Evolutionary conservation across 2,329 filamentous ascomycete species (phyloP), one percentile per base, ranked within the genome.

Genomic region (Microdochium bolleyi): DNA sequence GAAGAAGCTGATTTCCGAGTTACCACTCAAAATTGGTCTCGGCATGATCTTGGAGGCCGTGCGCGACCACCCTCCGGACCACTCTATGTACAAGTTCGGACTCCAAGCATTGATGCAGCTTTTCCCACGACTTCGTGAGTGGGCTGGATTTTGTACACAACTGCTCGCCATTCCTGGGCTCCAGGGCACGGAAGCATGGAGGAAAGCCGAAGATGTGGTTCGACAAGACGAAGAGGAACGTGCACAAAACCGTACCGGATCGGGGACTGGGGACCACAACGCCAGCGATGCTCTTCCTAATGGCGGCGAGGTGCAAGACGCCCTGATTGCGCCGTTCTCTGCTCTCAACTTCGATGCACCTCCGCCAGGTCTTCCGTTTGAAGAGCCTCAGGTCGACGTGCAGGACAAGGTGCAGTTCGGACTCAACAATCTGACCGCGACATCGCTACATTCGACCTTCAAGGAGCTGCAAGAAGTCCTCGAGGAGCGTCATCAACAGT

Each of bases 41-140:
- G 91, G 89, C 16, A 96, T 99, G 90, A 95, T 99, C 57, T 76
- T 97, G n/a, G 92, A 99, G 67, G 90, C 94, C 13, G 91, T 99
- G 24, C 82, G 89, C 58, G 91, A 96, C 57, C 89, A 94, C 62
- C 74, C 80, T 30, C 83, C 88, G 1, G 88, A 95, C 30, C 85
- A 92, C 55, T 85, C 89, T 1, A 97, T 99, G 94, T 97, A 94
- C 75, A 96, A 96, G 63, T 99, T 99, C 65, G 94, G 95, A 11
- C 79, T 99, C 13, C 94, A 99, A 67, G 94, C 94, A 16, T 79
- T 99, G 55, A 86, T 96, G 66, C 91, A 97, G 67, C 81, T 97
- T 52, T 85, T 90, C 52, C 79, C 83, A 38, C 84, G 94, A 41
- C 83, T 99, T 49, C 79, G 84, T 3, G 94, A 99, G 65, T 99